Evolutionary conservation across 768 basidiomycete genomes (phyloP), one percentile per base, ranked within the genome.

Genomic region (Phaeolepiota aurea): DNA sequence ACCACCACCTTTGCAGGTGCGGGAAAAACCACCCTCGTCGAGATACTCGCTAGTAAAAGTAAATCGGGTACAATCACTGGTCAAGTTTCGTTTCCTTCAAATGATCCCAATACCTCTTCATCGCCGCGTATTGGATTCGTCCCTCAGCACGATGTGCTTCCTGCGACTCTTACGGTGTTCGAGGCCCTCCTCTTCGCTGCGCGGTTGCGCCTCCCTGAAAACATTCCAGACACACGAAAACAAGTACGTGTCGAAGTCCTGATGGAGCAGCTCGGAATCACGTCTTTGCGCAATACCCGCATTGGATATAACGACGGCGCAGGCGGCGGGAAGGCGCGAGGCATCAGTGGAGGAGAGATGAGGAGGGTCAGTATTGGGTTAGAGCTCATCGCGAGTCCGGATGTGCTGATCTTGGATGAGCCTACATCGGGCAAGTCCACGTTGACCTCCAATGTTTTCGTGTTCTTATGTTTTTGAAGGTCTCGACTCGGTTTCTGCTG

Each of bases 281-380:
- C 70, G 5, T 66, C 72, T 28, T 66, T 94, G 11, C 77, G 76
- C 12, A 64, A 94, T 54, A 70, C 74, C 2, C 66, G 84, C 41
- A 92, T 96, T 28, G 78, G 77, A 1, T 64, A 66, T 43, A 54
- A 45, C 19, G 82, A 65, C 12, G 71, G 73, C 44, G 57, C 58
- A 28, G 79, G 82, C 3, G 79, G 81, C 7, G 75, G 78, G 3
- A 81, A 83, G 47, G 69, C 76, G 14, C 69, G 90, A 35, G 92
- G 89, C 0, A 90, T 96, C 38, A 87, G 84, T 51, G 92, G 92
- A 9, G 92, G 92, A 7, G 91, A 96, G 59, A 87, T 87, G 70
- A 73, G 92, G 34, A 67, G 92, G 37, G 86, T 96, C 3, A 89
- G 83, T 43, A 93, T 96, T 44, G 92, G 90, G 3, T 62, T 92